A percentile compares a stretch with the other conserved stretches of the same genome.
phyloP scores from a whole-genome alignment of 768 basidiomycete species.

The Amanita fuliginea region DNA sequence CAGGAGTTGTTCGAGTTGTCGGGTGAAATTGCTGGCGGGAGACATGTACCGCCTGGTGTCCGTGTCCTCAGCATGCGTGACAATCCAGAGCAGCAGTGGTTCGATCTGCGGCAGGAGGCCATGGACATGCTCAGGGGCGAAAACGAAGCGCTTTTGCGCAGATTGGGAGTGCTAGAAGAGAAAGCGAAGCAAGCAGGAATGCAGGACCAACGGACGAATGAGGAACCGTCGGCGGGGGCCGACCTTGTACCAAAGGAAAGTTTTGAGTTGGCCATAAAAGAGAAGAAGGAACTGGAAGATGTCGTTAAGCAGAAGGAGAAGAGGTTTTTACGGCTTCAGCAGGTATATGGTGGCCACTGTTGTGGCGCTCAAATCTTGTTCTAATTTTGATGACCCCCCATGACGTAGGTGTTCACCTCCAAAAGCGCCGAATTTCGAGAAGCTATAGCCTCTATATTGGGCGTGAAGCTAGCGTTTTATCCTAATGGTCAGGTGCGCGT shows the following conservation, averaged over 20 bases:
- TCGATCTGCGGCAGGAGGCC: conserved; percentile 60
- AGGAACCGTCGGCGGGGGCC: conserved; percentile 6
- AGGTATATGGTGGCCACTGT: conserved; percentile 34
- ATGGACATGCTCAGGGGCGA: conserved; percentile 72
- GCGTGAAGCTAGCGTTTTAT: conserved; percentile 86
- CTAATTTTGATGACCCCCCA: neutral
- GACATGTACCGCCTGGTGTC: conserved; percentile 61
- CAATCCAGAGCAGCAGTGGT: conserved; percentile 81
- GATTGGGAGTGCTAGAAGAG: conserved; percentile 52
- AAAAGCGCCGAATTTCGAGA: conserved; percentile 90
- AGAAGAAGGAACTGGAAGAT: conserved; percentile 58
- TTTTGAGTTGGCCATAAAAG: conserved; percentile 59
- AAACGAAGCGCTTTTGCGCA: conserved; percentile 70
- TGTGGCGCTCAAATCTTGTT: conserved; percentile 2
- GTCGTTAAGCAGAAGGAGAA: conserved; percentile 72
- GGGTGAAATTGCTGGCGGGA: conserved; percentile 66
- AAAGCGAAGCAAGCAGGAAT: conserved; percentile 13
- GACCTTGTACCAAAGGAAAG: conserved; percentile 65
- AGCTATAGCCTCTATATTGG: conserved; percentile 80
- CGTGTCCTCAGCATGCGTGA: conserved; percentile 60
- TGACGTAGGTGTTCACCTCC: conserved; percentile 58
- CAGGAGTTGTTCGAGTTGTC: conserved; percentile 69
- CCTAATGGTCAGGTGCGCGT: conserved; percentile 85
- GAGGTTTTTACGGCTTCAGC: conserved; percentile 64
- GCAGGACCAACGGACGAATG: conserved; percentile 9